Evolutionary conservation across 208 protist genomes (phyloP), one percentile per base, ranked within the genome.

Genomic region (Angomonas desouzai): DNA sequence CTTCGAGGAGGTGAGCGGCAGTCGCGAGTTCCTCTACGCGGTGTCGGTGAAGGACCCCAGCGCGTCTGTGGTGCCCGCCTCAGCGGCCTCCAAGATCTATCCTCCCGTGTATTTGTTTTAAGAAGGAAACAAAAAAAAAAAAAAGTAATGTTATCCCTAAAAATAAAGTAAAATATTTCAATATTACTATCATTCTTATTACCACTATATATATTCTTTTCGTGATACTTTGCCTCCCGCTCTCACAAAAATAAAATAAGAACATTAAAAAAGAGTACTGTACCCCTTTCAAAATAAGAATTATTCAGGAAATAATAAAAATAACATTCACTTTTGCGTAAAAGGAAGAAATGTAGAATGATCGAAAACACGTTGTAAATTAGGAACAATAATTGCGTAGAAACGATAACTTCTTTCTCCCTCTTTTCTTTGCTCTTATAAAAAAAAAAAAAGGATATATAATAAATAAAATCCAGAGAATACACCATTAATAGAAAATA

Each of bases 11-110:
- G 22, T 86, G n/a, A 22, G 60, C 6, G 0, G 29, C 6, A 55
- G 51, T 25, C 80, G 89, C 9, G 74, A 92, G 67, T 91, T 80
- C 45, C 63, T 95, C 23, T 95, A 95, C 64, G 74, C 66, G 11
- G 61, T 83, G 33, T 68, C 45, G 55, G 2, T 29, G 13, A 62
- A 33, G 23, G 29, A 81, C 55, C 32, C 33, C 18, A 63, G 55
- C 25, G 48, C 59, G 6, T 57, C 56, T 16, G 69, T 64, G 1
- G 61, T 87, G 1, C 57, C 72, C 0, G 59, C 80, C 28, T 77
- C 81, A 55, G 74, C 81, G 0, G 76, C 82, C 32, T 62, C 83
- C 4, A 87, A 85, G 57, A 55, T 89, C 36, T 75, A 74, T 20
- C 67, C 89, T 18, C 83, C 87, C 7, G 63, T 81, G 28, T 77